Evolutionary conservation across 2,329 filamentous ascomycete species (phyloP), one percentile per base, ranked within the genome.

Genomic region (Trichoderma guizhouense): DNA sequence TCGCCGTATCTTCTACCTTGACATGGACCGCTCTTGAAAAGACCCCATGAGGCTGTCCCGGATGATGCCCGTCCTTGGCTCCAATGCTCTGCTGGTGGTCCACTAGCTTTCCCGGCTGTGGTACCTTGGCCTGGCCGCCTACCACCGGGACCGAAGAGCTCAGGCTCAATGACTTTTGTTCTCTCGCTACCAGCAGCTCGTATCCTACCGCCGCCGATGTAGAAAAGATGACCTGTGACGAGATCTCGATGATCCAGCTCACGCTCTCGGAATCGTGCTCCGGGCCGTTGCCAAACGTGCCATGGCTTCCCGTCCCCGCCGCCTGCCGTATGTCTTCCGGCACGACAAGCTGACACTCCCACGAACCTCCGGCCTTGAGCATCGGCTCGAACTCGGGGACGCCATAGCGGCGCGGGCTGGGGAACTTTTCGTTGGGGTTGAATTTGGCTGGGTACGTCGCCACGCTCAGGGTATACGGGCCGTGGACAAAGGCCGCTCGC

Each of bases 191-290:
- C 43, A 97, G 82, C 28, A 99, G 81, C 80, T 99, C 96, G 79
- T 93, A 99, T 75, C 92, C 90, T 3, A 98, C 95, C 14, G 91
- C 91, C 1, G 95, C 96, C 36, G 93, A 94, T 32, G 89, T 90
- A 3, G 96, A 98, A 80, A 99, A 99, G 62, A 99, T 90, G 74
- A 98, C 93, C 82, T 99, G 96, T 18, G 94, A 97, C 47, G 93
- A 86, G 58, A 99, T 89, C 82, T 99, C 96, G 60, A 99, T 89
- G 69, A 98, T 86, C 96, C 96, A 99, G 26, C 90, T 92, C 69
- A 92, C 89, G 73, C 87, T 91, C 73, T 88, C 85, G 32, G 80
- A 82, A 66, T 86, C 84, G 28, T 86, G 84, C 61, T 82, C 80
- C 2, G 81, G 77, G 8, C 81, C 80, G 63, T 83, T 81, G 15